A percentile compares a stretch with the other conserved stretches of the same genome.
Conservation (phyloP, 2,329 filamentous ascomycete species). For the Lasiodiplodia theobromae region DNA sequence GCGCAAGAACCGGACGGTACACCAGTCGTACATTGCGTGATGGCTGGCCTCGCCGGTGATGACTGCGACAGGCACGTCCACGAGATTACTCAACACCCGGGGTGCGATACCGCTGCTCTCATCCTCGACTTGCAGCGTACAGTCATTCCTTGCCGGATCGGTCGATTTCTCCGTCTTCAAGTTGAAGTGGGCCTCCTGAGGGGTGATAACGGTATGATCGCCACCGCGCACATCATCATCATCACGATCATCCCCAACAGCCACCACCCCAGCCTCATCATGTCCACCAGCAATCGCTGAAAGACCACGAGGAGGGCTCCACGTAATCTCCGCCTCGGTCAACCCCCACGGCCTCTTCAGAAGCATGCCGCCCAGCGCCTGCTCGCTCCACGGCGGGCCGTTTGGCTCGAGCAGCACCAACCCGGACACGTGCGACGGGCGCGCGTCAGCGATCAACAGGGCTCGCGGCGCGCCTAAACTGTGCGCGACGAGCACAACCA, state of each 20-base stretch:
- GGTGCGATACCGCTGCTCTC: background rate
- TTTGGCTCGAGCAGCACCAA: conserved; percentile 48
- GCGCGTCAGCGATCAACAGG: background rate
- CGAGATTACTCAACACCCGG: conserved; percentile 3
- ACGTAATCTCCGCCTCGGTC: background rate
- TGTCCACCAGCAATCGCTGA: background rate
- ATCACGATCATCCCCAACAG: background rate
- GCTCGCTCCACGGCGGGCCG: conserved; percentile 5
- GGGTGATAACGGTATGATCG: background rate
- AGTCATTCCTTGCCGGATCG: background rate
- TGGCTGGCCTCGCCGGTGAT: conserved; percentile 5
- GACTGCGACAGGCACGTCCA: conserved; percentile 1
- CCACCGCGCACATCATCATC: conserved; percentile 5
- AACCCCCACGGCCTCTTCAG: background rate
- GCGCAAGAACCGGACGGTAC: background rate
- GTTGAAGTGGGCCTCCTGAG: background rate
- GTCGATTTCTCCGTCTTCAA: background rate
- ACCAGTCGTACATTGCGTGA: conserved; percentile 13
- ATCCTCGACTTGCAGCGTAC: conserved; percentile 9
- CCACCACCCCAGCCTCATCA: background rate
- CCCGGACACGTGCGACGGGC: conserved; percentile 34
- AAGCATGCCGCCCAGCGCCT: background rate
- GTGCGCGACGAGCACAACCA: conserved; percentile 1
- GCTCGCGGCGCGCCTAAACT: background rate
- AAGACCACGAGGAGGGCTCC: background rate